phyloP scores from a whole-genome alignment of 805 yeast genomes.

The Pichia occidentalis region DNA sequence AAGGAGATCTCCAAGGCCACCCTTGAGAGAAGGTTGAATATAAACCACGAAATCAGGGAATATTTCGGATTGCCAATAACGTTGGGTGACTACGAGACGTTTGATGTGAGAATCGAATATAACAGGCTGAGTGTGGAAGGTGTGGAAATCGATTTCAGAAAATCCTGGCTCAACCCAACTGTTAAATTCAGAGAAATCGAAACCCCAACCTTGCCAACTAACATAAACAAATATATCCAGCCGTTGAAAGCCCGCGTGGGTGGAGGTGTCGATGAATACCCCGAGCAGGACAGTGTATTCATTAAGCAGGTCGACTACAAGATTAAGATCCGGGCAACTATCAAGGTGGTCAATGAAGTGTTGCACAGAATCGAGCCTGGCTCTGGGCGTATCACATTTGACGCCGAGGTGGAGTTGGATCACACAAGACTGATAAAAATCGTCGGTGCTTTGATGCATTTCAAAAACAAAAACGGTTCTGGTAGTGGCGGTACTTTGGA shows the following conservation, averaged over 20 bases:
- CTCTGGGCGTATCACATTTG: conserved; percentile 28
- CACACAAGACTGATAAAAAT: conserved; percentile 31
- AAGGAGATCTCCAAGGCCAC: conserved; percentile 21
- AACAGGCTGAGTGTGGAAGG: conserved; percentile 28
- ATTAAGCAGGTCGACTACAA: conserved; percentile 28
- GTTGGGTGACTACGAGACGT: conserved; percentile 24
- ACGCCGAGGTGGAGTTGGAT: conserved; percentile 32
- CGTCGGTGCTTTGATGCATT: conserved; percentile 22
- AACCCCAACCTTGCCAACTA: conserved; percentile 19
- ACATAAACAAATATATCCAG: conserved; percentile 27
- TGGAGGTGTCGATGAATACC: conserved; percentile 19
- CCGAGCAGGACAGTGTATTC: conserved; percentile 21
- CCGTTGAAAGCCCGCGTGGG: conserved; percentile 24
- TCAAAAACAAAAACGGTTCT: conserved; percentile 18
- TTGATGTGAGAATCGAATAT: conserved; percentile 28
- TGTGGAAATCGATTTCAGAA: conserved; percentile 26
- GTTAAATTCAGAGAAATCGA: conserved; percentile 23
- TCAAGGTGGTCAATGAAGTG: conserved; percentile 20
- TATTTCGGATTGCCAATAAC: conserved; percentile 29
- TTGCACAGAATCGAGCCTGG: conserved; percentile 20
- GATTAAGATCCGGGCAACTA: conserved; percentile 27
- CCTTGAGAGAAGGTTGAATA: conserved; percentile 25
- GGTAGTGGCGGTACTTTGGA: conserved; percentile 24
- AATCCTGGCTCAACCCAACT: conserved; percentile 24
- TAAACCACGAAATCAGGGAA: conserved; percentile 25